Percentiles rank a stretch among this genome's conserved stretches.
These are phyloP conservation scores for Alternaria hordeiaustralica DNA, from an alignment of 2,329 filamentous ascomycete genomes.

Conservation along the genomic window DNA sequence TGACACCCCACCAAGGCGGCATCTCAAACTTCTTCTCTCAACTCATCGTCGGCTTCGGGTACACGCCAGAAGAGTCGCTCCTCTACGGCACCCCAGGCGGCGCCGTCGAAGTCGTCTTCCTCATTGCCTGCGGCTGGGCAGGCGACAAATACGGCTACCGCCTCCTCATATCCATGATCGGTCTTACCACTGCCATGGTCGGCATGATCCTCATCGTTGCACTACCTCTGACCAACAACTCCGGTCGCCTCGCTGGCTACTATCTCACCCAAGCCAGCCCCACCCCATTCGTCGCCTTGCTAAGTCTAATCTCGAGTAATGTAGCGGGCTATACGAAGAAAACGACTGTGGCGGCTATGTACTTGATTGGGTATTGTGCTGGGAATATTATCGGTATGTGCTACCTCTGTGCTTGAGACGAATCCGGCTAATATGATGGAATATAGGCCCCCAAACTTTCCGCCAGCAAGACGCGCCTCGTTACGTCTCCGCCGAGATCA, in stretches of 20 bases:
- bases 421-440: constrained; percentile 22
- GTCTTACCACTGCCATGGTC: constrained; percentile 61
- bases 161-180: constrained; percentile 61
- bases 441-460: constrained; percentile 52
- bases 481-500: constrained; percentile 69
- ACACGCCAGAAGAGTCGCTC: constrained; percentile 66
- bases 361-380: constrained; percentile 50
- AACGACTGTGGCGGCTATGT: constrained; percentile 63
- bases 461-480: constrained; percentile 47
- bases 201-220: constrained; percentile 71
- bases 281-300: constrained; percentile 68
- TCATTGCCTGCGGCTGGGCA: constrained; percentile 63
- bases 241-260: constrained; percentile 67
- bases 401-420: accelerated
- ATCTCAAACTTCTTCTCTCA: constrained; percentile 68
- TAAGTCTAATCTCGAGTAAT: constrained; percentile 69
- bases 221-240: constrained; percentile 63
- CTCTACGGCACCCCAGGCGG: constrained; percentile 71
- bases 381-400: constrained; percentile 48
- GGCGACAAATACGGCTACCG: constrained; percentile 64
- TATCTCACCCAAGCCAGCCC: constrained; percentile 68
- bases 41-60: constrained; percentile 69
- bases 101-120: constrained; percentile 66
- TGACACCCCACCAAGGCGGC: constrained; percentile 46
- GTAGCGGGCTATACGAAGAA: constrained; percentile 66